These are phyloP conservation scores for Aspergillus jensenii DNA, from an alignment of 2,329 filamentous ascomycete species.

Conservation along the genomic window DNA sequence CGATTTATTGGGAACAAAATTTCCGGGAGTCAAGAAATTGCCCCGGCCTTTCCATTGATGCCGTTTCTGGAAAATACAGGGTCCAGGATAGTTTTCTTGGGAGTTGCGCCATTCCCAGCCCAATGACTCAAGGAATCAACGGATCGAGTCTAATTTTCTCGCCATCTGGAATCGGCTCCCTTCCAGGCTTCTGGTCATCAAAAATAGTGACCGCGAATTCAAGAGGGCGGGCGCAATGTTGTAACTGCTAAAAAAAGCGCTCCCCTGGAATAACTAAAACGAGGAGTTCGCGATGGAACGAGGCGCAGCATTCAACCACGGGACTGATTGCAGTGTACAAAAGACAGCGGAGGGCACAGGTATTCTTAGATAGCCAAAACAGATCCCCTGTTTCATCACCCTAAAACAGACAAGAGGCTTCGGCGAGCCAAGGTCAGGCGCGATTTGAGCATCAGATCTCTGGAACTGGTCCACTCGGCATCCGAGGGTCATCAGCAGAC, in stretches of 20 bases:
- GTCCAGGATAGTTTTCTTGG: not conserved
- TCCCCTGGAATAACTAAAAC: not conserved
- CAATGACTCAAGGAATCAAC: not conserved
- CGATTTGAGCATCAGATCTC: not conserved
- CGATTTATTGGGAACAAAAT: not conserved
- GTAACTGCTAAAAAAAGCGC: slow-evolving; percentile 6
- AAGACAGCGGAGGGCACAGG: not conserved
- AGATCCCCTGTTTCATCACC: not conserved
- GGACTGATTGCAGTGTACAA: not conserved
- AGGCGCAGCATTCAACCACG: slow-evolving; percentile 11
- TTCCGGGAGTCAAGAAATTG: not conserved
- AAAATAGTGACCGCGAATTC: not conserved
- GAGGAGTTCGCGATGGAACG: not conserved
- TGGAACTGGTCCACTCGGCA: not conserved
- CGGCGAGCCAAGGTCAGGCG: not conserved
- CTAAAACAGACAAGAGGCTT: slow-evolving; percentile 5
- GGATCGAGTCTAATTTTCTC: not conserved
- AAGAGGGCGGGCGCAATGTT: not conserved
- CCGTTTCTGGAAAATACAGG: not conserved
- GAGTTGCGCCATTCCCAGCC: not conserved
- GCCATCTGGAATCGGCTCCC: not conserved
- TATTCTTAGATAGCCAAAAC: slow-evolving; percentile 15
- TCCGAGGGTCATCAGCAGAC: slow-evolving; percentile 13
- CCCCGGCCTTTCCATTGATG: not conserved
- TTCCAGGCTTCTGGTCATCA: not conserved